Evolutionary conservation across 2,329 filamentous ascomycete genomes (phyloP).

Genomic region (Nemania sp.): DNA sequence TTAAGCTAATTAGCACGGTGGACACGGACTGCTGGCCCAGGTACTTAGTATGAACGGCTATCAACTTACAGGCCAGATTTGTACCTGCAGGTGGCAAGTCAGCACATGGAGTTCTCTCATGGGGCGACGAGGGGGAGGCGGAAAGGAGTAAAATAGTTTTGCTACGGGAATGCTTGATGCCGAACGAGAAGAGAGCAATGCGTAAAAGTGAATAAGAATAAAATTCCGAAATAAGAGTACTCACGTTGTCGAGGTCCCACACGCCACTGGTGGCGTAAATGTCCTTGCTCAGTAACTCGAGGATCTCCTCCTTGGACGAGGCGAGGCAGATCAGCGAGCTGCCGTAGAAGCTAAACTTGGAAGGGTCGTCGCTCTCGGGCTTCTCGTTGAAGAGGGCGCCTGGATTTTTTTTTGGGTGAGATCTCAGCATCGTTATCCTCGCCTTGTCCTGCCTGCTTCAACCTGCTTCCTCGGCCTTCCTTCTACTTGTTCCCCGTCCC

Average conservation of each 20-base stretch:
- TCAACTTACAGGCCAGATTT: slow-evolving; percentile 53
- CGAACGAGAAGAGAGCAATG: not conserved
- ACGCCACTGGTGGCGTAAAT: slow-evolving; percentile 73
- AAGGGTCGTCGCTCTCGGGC: slow-evolving; percentile 62
- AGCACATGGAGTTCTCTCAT: slow-evolving; percentile 1
- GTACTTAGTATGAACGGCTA: not conserved
- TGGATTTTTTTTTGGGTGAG: slow-evolving; percentile 16
- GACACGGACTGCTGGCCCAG: not conserved
- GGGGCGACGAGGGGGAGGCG: not conserved
- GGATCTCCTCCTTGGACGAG: slow-evolving; percentile 69
- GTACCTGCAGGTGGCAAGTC: slow-evolving; percentile 42
- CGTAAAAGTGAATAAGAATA: no score
- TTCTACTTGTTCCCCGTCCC: no score
- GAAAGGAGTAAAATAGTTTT: not conserved
- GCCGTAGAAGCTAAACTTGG: slow-evolving; percentile 70
- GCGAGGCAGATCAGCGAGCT: slow-evolving; percentile 72
- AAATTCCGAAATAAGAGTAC: slow-evolving; percentile 32
- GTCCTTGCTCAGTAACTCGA: slow-evolving; percentile 70
- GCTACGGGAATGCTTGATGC: slow-evolving; percentile 1
- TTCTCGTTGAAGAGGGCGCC: slow-evolving; percentile 71
- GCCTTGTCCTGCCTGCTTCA: no score
- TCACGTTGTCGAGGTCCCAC: slow-evolving; percentile 76
- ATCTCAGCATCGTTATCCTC: not conserved
- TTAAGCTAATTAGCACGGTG: slow-evolving; percentile 24
- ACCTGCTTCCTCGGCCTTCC: no score